Evolutionary conservation across 345 rosid species (phyloP), one percentile per base, ranked within the genome.

Genomic region (Melastoma malabathricum): DNA sequence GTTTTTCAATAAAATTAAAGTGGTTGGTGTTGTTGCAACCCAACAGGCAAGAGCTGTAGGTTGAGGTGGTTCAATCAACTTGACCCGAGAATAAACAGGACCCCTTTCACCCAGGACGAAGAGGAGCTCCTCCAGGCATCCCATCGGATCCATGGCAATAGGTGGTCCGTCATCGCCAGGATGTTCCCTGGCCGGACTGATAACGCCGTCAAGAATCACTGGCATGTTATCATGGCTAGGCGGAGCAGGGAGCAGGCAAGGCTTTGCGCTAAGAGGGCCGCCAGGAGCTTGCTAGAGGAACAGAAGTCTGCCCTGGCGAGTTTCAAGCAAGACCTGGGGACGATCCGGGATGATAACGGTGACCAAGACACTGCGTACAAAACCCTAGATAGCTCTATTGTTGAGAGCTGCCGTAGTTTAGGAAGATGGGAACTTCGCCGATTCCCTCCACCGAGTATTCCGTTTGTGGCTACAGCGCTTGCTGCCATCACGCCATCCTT

Each of bases 211-310:
- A 90, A 90, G 86, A 90, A 90, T 64, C 98, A 90, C 29, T 90
- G 94, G 94, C 98, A 90, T 31, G 94, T 90, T 27, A 78, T 90
- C 47, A 90, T 86, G 96, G 98, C 96, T 10, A 72, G 96, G 55
- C 71, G 87, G 51, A 68, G 70, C 60, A 70, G 83, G 41, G 77
- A 77, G 59, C 59, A 75, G 15, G 71, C 76, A 1, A 66, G 74
- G 23, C 74, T 70, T 51, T 63, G 52, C 13, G 74, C 70, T 1
- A 72, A 58, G 61, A 61, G 61, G 16, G 61, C 65, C 3, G 44
- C 65, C 47, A 70, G 59, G 45, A 51, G 60, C 0, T 31, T 66
- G 18, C 18, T 53, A 31, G 44, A 18, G 18, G 56, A 61, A 8
- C 44, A 48, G 27, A 54, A 49, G 15, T 49, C 52, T 4, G 18